phyloP scores from a whole-genome alignment of 2,329 filamentous ascomycete species.

The Fusarium succisae region DNA sequence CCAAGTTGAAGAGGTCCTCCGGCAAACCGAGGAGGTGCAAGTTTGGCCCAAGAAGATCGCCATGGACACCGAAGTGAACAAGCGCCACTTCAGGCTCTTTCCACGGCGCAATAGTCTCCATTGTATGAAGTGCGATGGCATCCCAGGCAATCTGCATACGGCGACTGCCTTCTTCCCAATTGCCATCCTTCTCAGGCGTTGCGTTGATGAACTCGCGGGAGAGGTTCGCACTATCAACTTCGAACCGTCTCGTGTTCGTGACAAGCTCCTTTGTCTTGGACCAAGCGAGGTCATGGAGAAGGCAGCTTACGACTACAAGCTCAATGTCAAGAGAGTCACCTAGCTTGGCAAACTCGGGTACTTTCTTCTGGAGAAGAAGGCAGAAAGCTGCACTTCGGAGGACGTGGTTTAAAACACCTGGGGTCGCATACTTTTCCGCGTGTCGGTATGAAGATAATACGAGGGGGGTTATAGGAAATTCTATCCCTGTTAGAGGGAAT shows the following conservation, averaged over 20 bases:
- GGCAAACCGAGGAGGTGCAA: background rate
- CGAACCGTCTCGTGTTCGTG: background rate
- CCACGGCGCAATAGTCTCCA: background rate
- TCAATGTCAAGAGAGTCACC: background rate
- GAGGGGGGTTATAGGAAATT: background rate
- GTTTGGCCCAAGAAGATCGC: background rate
- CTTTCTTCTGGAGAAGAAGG: background rate
- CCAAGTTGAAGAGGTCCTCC: rapidly evolving
- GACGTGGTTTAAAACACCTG: background rate
- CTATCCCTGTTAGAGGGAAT: background rate
- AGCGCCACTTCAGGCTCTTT: background rate
- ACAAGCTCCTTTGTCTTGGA: background rate
- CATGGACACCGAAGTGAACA: background rate
- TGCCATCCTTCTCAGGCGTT: rapidly evolving
- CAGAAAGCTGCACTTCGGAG: background rate
- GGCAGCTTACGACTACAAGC: background rate
- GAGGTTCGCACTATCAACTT: background rate
- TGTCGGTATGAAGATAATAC: background rate
- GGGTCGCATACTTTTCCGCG: background rate
- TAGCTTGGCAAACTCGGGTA: background rate
- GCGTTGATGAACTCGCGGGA: background rate
- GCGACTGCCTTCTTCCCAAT: background rate
- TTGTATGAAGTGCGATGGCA: background rate
- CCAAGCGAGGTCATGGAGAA: background rate
- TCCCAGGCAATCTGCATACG: background rate